Conservation (phyloP, 176 grass and related monocot species). For the Leersia perrieri region DNA sequence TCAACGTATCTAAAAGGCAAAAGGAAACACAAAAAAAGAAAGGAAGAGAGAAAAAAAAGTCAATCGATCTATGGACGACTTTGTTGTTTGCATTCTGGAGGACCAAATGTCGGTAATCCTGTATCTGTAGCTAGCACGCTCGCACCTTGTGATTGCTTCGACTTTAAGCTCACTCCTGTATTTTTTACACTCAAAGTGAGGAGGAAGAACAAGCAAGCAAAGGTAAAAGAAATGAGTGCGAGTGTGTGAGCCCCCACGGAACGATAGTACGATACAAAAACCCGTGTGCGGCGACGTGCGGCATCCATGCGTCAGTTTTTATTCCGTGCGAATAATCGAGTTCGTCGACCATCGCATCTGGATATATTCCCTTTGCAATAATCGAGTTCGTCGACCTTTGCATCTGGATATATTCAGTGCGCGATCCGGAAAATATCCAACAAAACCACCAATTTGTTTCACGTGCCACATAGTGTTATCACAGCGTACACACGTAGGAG, state of each 20-base stretch:
- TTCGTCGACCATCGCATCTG: background rate
- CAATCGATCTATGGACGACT: background rate
- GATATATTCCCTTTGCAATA: too few species aligned
- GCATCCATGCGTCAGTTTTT: background rate
- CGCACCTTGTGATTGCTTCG: background rate
- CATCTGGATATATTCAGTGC: background rate
- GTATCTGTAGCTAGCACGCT: background rate
- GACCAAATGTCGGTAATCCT: slow-evolving; percentile 14
- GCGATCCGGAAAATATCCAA: background rate
- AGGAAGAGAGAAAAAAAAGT: background rate
- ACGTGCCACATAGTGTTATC: too few species aligned
- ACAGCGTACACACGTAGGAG: background rate
- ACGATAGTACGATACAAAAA: background rate
- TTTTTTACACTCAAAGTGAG: background rate
- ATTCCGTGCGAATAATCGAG: background rate
- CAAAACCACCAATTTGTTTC: background rate
- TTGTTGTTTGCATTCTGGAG: background rate
- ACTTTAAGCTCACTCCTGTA: slow-evolving; percentile 5
- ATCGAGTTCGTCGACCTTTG: background rate
- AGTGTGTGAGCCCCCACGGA: background rate
- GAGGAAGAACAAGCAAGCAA: background rate
- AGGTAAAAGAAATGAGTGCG: background rate
- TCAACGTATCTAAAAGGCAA: background rate
- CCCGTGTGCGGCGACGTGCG: background rate
- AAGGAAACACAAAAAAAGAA: background rate